A percentile compares a stretch with the other conserved stretches of the same genome.
These are phyloP conservation scores for Ophidiomyces ophidiicola DNA, from an alignment of 2,329 filamentous ascomycete genomes.

Conservation along the genomic window DNA sequence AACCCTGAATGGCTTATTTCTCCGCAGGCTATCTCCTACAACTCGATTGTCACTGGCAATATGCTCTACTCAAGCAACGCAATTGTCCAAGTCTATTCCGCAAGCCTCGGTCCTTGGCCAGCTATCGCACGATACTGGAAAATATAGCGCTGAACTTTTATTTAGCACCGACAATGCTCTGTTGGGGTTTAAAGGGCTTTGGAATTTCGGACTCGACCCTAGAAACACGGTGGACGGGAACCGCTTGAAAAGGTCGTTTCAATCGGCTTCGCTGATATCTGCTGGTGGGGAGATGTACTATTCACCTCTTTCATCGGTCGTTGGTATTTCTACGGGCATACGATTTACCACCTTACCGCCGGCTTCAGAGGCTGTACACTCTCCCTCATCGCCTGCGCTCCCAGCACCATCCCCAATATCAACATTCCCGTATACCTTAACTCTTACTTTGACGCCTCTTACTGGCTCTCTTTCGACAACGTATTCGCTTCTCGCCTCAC, in stretches of 20 bases:
- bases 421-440: slow-evolving; percentile 86
- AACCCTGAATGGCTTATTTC: slow-evolving; percentile 72
- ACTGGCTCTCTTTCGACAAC: slow-evolving; percentile 88
- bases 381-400: slow-evolving; percentile 9
- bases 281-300: slow-evolving; percentile 92
- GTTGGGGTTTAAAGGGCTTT: slow-evolving; percentile 74
- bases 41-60: slow-evolving; percentile 65
- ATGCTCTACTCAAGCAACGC: slow-evolving; percentile 30
- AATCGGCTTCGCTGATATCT: slow-evolving; percentile 68
- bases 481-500: slow-evolving; percentile 80
- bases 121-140: slow-evolving; percentile 61
- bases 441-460: slow-evolving; percentile 80
- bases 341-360: slow-evolving; percentile 74
- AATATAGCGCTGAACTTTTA: slow-evolving; percentile 78
- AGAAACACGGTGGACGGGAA: slow-evolving; percentile 15
- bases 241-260: slow-evolving; percentile 32
- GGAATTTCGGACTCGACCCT: slow-evolving; percentile 75
- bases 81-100: slow-evolving; percentile 33
- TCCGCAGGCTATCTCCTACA: slow-evolving; percentile 64
- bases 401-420: slow-evolving; percentile 34
- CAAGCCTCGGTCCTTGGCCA: slow-evolving; percentile 37
- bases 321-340: slow-evolving; percentile 76
- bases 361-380: slow-evolving; percentile 29
- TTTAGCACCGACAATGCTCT: slow-evolving; percentile 87
- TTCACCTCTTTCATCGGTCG: slow-evolving; percentile 84